Percentiles rank a stretch among this genome's conserved stretches.
phyloP scores from a whole-genome alignment of 768 basidiomycete genomes.

The Termitomyces bulborhizus region DNA sequence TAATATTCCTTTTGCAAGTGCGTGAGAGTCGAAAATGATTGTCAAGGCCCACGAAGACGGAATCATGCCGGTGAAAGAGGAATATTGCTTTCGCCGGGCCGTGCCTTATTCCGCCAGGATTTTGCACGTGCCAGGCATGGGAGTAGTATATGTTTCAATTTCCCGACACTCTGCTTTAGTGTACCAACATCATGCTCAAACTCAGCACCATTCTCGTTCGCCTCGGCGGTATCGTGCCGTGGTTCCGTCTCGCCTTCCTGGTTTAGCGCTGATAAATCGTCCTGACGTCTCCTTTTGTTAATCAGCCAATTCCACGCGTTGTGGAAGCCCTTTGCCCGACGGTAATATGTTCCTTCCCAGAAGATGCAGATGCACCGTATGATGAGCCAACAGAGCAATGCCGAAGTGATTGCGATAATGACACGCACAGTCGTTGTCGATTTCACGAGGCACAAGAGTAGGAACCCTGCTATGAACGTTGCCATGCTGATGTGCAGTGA shows the following conservation, averaged over 20 bases:
- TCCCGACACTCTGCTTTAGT: background rate
- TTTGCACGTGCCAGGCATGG: background rate
- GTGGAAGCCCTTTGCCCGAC: no score
- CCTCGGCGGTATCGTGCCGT: background rate
- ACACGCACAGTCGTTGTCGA: background rate
- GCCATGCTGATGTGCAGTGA: background rate
- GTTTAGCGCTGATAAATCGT: background rate
- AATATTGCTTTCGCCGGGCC: no score
- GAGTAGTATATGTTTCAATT: background rate
- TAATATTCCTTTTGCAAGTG: no score
- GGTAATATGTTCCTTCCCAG: no score
- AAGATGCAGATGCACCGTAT: background rate
- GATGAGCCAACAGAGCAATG: background rate
- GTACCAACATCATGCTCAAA: no score
- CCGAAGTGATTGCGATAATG: background rate
- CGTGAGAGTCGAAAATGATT: no score
- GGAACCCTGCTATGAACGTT: background rate
- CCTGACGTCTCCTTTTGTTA: background rate
- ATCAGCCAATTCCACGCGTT: background rate
- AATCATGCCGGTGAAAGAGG: no score
- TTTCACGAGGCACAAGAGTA: constrained; percentile 1
- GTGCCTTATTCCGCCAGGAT: no score
- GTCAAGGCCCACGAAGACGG: no score
- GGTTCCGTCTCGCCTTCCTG: background rate
- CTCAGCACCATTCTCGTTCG: no score